Evolutionary conservation across 345 rosid species (phyloP), one percentile per base, ranked within the genome.

Genomic region (Raphanus raphanistrum): DNA sequence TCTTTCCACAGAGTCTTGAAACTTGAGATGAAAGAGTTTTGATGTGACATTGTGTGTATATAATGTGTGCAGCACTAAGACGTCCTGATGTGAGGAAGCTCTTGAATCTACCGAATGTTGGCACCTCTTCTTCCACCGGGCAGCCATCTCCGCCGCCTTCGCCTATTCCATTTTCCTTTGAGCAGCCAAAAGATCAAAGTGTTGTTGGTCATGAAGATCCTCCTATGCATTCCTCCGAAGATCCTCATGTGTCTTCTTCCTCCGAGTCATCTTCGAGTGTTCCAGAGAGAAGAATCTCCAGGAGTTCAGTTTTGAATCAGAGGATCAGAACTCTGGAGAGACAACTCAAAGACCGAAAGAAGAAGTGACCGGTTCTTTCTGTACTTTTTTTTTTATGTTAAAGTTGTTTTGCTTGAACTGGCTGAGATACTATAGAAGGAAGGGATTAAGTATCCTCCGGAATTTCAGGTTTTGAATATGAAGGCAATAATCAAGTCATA

Each of bases 11-110:
- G 28, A 3, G 8, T 38, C 32, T 25, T 55, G 17, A 63, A 17
- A 69, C 61, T 21, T 50, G 55, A 50, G 21, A 50, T 50, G n/a
- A 12, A 48, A 48, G 55, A 50, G 55, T 50, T 71, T 35, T 52
- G 45, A 32, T 55, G 16, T 68, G 72, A 68, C 32, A 4, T 75
- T 79, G 74, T 67, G 70, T 72, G 11, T 5, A 17, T 35, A 4
- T 28, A 16, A 70, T 35, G 17, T 74, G 59, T 59, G 75, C 85
- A 86, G 87, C 36, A 26, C 6, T 86, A 45, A 75, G 71, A 79
- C 82, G 69, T 11, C 86, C 86, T 29, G 80, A 81, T 43, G 82
- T 86, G 67, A 77, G 84, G 85, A 86, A 73, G 75, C 63, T 76
- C 6, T 63, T 86, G 76, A 78, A 75, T 8, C 76, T 86, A 63